These are phyloP conservation scores for Meyerozyma smithsonii DNA, from an alignment of 1,139 yeast genomes.

Conservation along the genomic window DNA sequence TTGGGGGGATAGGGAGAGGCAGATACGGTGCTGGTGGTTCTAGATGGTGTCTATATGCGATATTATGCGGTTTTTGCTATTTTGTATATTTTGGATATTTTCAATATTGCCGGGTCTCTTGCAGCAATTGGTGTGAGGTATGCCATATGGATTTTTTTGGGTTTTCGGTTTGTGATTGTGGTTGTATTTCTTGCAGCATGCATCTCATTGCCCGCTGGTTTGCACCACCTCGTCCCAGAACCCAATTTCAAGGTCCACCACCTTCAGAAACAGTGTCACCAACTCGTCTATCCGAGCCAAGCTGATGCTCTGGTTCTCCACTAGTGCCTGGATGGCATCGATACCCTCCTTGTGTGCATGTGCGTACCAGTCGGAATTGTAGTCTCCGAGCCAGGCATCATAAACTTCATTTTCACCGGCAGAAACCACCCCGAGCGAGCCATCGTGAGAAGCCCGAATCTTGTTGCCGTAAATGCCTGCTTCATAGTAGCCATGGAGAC, in stretches of 20 bases:
- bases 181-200: too few species aligned
- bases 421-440: conserved; percentile 10
- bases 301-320: conserved; percentile 24
- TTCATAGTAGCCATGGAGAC: conserved; percentile 68
- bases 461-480: conserved; percentile 34
- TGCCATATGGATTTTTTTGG: too few species aligned
- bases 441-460: conserved; percentile 10
- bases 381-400: conserved; percentile 58
- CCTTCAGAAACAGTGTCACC: conserved; percentile 54
- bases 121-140: too few species aligned
- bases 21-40: neutral
- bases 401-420: conserved; percentile 29
- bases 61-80: neutral
- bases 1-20: too few species aligned
- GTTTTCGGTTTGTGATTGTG: too few species aligned
- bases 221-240: conserved; percentile 56
- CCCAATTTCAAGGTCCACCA: conserved; percentile 52
- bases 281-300: conserved; percentile 44
- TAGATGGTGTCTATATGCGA: neutral
- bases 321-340: conserved; percentile 40
- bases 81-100: too few species aligned
- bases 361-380: conserved; percentile 51
- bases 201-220: too few species aligned
- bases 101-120: too few species aligned
- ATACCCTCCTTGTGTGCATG: conserved; percentile 50